Evolutionary conservation across 1,284 basidiomycete genomes (phyloP).

Genomic region (Ustilago esculenta): DNA sequence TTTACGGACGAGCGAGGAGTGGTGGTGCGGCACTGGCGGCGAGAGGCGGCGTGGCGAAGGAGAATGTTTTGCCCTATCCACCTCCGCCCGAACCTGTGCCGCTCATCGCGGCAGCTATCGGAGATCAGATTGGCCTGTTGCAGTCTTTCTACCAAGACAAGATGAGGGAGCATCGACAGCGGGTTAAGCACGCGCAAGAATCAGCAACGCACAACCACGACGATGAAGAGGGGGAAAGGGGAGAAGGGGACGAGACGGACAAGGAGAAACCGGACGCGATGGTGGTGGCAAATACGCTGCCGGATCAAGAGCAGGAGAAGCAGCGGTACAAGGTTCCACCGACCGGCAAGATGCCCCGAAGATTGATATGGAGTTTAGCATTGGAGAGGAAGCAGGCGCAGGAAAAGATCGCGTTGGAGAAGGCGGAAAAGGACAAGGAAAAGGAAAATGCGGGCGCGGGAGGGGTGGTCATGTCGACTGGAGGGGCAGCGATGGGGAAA

Average conservation of each 20-base stretch:
- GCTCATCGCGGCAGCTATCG: constrained; percentile 74
- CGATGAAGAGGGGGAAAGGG: background rate
- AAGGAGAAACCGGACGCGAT: constrained; percentile 19
- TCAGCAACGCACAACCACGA: background rate
- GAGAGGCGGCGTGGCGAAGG: constrained; percentile 4
- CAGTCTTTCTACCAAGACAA: constrained; percentile 73
- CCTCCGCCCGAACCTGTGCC: constrained; percentile 82
- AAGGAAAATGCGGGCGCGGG: background rate
- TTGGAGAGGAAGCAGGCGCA: constrained; percentile 6
- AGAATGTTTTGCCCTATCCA: constrained; percentile 71
- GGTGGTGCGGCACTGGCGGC: background rate
- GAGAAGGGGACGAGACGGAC: background rate
- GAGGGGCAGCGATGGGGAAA: background rate
- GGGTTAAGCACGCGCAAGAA: constrained; percentile 19
- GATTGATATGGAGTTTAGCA: constrained; percentile 35
- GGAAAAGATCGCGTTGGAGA: constrained; percentile 10
- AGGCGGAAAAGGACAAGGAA: background rate
- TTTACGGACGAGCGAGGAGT: constrained; percentile 73
- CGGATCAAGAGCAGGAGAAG: constrained; percentile 60
- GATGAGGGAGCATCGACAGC: constrained; percentile 30
- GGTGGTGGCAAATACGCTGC: constrained; percentile 28
- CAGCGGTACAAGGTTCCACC: constrained; percentile 63
- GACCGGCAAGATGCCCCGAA: constrained; percentile 60
- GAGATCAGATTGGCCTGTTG: constrained; percentile 84
- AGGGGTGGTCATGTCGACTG: constrained; percentile 1